Conservation (phyloP, 225 moss, liverwort and hornwort genomes). For the Marchantia polymorpha region DNA sequence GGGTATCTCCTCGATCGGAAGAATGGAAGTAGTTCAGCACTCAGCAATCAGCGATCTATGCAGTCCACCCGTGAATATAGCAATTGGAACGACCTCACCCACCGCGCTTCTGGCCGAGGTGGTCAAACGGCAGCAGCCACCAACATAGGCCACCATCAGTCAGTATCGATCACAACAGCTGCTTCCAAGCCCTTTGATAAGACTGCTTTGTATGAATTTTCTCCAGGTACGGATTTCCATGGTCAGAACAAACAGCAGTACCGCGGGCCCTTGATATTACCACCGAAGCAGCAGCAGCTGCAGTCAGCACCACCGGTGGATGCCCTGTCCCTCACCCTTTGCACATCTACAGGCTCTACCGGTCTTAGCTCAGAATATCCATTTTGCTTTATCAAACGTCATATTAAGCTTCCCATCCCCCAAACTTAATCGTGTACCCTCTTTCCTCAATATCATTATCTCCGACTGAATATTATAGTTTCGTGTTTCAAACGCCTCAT, state of each 20-base stretch:
- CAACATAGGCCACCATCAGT: background rate
- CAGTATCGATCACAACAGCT: background rate
- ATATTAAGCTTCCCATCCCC: background rate
- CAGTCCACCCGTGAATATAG: background rate
- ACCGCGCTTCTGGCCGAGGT: background rate
- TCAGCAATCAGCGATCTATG: background rate
- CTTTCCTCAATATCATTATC: no score
- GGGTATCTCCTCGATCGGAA: background rate
- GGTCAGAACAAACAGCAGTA: background rate
- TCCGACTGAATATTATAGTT: no score
- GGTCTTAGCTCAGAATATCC: background rate
- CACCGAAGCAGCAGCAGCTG: background rate
- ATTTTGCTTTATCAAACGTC: background rate
- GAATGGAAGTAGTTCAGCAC: background rate
- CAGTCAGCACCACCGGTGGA: conserved; percentile 24
- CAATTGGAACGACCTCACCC: background rate
- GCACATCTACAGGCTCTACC: conserved; percentile 28
- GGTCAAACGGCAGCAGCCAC: background rate
- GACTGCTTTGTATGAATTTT: background rate
- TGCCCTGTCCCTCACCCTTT: conserved; percentile 36
- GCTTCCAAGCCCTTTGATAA: background rate
- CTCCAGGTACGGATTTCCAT: background rate
- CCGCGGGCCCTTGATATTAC: background rate
- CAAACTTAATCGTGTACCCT: background rate
- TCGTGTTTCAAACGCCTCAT: no score